phyloP scores from a whole-genome alignment of 768 basidiomycete genomes.

The Leccinum pellstonianum region DNA sequence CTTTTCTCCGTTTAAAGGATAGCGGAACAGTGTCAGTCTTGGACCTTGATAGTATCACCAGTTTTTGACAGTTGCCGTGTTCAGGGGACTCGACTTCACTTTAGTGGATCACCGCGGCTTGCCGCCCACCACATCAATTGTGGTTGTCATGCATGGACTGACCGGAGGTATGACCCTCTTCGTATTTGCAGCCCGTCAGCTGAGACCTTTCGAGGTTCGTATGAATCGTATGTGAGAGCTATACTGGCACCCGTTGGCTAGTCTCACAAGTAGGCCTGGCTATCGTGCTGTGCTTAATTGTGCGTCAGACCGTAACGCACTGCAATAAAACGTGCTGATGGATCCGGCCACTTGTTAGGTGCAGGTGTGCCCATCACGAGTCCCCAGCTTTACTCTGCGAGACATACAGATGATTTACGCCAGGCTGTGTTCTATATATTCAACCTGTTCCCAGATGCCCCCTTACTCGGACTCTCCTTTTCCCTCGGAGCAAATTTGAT shows the following conservation, averaged over 20 bases:
- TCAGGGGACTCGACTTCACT: constrained; percentile 35
- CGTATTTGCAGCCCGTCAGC: not conserved
- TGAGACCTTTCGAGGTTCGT: constrained; percentile 55
- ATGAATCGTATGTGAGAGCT: constrained; percentile 88
- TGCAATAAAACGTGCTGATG: constrained; percentile 15
- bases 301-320: constrained; percentile 37
- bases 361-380: constrained; percentile 83
- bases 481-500: constrained; percentile 61
- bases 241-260: constrained; percentile 67
- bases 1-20: constrained; percentile 22
- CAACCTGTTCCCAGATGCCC: constrained; percentile 70
- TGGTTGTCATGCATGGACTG: constrained; percentile 34
- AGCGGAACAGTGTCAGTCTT: constrained; percentile 31
- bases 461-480: constrained; percentile 85
- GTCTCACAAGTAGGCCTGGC: constrained; percentile 77
- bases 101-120: constrained; percentile 25
- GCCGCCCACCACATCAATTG: constrained; percentile 26
- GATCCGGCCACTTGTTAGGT: constrained; percentile 43
- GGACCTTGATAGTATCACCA: not conserved
- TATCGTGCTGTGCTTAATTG: constrained; percentile 91
- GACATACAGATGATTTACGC: constrained; percentile 86
- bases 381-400: constrained; percentile 82
- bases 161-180: constrained; percentile 28
- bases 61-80: not conserved
- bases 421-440: constrained; percentile 77